Evolutionary conservation across 2,329 filamentous ascomycete species (phyloP), one percentile per base, ranked within the genome.

Genomic region (Claviceps capensis): DNA sequence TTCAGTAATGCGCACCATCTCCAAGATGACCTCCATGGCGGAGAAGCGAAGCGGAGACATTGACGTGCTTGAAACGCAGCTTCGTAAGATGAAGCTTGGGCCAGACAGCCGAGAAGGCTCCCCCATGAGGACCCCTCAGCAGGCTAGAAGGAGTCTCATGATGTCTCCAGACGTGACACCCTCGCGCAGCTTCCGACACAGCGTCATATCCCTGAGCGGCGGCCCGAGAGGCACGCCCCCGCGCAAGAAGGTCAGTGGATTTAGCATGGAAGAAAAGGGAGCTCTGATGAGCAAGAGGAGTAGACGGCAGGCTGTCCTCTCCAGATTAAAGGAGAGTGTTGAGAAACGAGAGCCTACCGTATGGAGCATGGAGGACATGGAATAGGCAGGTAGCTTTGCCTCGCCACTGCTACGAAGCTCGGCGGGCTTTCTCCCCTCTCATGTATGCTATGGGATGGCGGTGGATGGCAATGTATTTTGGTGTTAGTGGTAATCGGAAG

Each of bases 41-140:
- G 88, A 97, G 72, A 88, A 88, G 69, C 86, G 88, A 64, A 93
- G 86, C 63, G 87, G 85, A 53, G 91, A 97, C 60, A 82, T 98
- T 50, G 88, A 95, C 64, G 81, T 95, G 6, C 76, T 97, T 36
- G 93, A 97, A 69, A 80, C 83, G 47, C 87, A 95, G 64, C 81
- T 98, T 70, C 82, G 85, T 54, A 87, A 82, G 63, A 68, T 94
- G 22, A 76, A 77, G 6, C 67, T 87, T 11, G 66, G 67, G 8
- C 66, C 72, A 6, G 59, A 55, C 11, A 73, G 68, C 60, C 65
- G 72, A 42, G 69, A 75, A 61, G 71, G 62, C 41, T 74, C 65
- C 19, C 72, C 70, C 1, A 64, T 67, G 62, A 60, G 62, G 53
- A 71, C 68, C 23, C 69, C 68, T 2, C 68, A 34, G 30, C 30